Percentiles rank a stretch among this genome's conserved stretches.
These are phyloP conservation scores for Ophioceras dolichostomum DNA, from an alignment of 2,329 filamentous ascomycete genomes.

Conservation along the genomic window DNA sequence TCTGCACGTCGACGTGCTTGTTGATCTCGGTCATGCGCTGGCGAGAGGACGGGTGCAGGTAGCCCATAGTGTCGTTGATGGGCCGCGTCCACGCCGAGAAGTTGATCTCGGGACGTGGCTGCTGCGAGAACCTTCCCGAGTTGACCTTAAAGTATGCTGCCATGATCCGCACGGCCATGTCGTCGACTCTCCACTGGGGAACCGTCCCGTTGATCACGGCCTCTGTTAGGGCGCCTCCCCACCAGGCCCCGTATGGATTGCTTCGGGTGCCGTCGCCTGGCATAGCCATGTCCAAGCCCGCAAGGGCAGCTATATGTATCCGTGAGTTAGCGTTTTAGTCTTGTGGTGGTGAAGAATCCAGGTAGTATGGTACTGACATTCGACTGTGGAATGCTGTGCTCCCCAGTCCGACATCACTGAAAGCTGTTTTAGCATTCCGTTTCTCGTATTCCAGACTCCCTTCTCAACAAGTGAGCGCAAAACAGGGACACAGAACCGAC, in stretches of 20 bases:
- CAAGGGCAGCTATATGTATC: no score
- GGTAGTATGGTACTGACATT: no score
- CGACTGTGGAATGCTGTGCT: slow-evolving; percentile 46
- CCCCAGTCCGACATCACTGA: slow-evolving; percentile 58
- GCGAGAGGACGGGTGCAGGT: slow-evolving; percentile 36
- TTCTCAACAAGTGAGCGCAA: not conserved
- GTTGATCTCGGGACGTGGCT: slow-evolving; percentile 28
- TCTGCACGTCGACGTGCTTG: slow-evolving; percentile 49
- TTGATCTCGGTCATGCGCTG: slow-evolving; percentile 45
- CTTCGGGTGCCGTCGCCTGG: slow-evolving; percentile 50
- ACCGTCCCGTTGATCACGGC: slow-evolving; percentile 60
- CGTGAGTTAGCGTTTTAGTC: no score
- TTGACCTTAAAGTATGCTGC: slow-evolving; percentile 23
- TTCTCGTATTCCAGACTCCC: no score
- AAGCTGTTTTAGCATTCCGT: no score
- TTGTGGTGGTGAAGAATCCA: no score
- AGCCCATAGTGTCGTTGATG: slow-evolving; percentile 36
- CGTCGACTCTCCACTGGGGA: slow-evolving; percentile 57
- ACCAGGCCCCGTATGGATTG: slow-evolving; percentile 46
- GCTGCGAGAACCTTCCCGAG: slow-evolving; percentile 8
- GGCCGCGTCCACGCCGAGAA: slow-evolving; percentile 59
- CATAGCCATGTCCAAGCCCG: slow-evolving; percentile 60
- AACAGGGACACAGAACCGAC: slow-evolving; percentile 1
- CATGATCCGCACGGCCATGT: slow-evolving; percentile 53
- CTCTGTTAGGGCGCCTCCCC: slow-evolving; percentile 66